Evolutionary conservation across 345 rosid species (phyloP).

Genomic region (Citrus sp.): DNA sequence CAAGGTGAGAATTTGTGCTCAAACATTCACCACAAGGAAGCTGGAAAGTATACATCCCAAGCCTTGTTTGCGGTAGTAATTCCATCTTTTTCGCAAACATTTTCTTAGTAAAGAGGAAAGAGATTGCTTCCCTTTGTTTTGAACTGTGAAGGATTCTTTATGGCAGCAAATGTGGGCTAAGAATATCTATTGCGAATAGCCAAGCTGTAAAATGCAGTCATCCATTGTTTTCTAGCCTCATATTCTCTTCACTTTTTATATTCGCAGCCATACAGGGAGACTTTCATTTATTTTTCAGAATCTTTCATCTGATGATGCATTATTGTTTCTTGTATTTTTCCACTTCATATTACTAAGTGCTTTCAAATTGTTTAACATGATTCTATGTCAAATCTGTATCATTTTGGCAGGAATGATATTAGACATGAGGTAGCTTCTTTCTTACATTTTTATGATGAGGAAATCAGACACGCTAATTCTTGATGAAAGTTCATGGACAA

Average conservation of each 20-base stretch:
- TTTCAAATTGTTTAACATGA: background rate
- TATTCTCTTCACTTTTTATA: background rate
- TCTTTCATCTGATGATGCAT: background rate
- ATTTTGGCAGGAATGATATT: background rate
- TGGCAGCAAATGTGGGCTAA: background rate
- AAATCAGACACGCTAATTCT: background rate
- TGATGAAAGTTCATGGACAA: background rate
- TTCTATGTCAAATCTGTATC: background rate
- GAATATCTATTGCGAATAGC: background rate
- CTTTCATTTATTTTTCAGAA: background rate
- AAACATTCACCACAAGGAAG: slow-evolving; percentile 19
- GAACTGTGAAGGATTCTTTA: background rate
- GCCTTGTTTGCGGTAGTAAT: background rate
- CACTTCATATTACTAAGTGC: background rate
- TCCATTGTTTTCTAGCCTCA: background rate
- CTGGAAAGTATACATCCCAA: slow-evolving; percentile 1
- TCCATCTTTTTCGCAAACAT: background rate
- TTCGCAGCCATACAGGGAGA: background rate
- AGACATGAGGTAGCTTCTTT: background rate
- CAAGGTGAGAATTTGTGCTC: slow-evolving; percentile 39
- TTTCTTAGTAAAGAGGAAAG: slow-evolving; percentile 19
- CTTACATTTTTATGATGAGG: background rate
- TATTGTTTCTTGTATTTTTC: background rate
- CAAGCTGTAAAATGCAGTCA: background rate
- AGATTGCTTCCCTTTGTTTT: slow-evolving; percentile 19